phyloP scores from a whole-genome alignment of 768 basidiomycete genomes.

The Lyophyllum atratum region DNA sequence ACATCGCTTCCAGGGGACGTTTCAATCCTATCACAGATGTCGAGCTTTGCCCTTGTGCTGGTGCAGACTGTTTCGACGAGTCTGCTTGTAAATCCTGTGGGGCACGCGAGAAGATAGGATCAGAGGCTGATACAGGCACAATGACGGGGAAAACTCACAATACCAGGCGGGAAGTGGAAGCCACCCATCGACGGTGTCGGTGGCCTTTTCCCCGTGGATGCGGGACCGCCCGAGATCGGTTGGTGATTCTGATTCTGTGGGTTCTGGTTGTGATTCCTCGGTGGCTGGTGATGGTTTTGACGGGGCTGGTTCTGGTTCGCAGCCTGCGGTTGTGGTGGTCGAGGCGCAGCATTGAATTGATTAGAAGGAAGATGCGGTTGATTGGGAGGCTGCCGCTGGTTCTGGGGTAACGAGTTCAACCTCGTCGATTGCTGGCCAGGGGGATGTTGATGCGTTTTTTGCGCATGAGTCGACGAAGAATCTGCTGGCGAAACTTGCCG shows the following conservation, averaged over 20 bases:
- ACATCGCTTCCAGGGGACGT: slow-evolving; percentile 34
- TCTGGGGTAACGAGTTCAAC: slow-evolving; percentile 8
- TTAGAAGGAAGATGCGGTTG: not conserved
- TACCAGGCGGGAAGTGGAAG: slow-evolving; percentile 49
- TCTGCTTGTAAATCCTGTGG: slow-evolving; percentile 17
- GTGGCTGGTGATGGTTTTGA: slow-evolving; percentile 2
- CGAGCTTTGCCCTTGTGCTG: slow-evolving; percentile 13
- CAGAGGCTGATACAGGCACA: not conserved
- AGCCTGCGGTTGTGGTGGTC: not conserved
- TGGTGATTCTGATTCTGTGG: slow-evolving; percentile 21
- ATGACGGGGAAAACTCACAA: slow-evolving; percentile 32
- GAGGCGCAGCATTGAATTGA: slow-evolving; percentile 1
- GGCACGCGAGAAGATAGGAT: not conserved
- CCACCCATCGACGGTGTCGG: slow-evolving; percentile 45
- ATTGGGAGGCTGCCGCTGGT: slow-evolving; percentile 1
- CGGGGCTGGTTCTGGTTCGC: slow-evolving; percentile 14
- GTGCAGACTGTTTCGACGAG: slow-evolving; percentile 3
- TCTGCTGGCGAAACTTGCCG: not conserved
- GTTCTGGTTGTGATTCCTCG: slow-evolving; percentile 16
- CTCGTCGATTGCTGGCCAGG: not conserved
- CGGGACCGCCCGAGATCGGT: not conserved
- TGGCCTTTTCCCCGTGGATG: slow-evolving; percentile 20
- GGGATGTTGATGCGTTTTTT: not conserved
- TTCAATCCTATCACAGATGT: slow-evolving; percentile 27
- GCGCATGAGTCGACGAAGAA: not conserved